phyloP scores from a whole-genome alignment of 495 filamentous ascomycete genomes.

The Podospora pseudoanserina region DNA sequence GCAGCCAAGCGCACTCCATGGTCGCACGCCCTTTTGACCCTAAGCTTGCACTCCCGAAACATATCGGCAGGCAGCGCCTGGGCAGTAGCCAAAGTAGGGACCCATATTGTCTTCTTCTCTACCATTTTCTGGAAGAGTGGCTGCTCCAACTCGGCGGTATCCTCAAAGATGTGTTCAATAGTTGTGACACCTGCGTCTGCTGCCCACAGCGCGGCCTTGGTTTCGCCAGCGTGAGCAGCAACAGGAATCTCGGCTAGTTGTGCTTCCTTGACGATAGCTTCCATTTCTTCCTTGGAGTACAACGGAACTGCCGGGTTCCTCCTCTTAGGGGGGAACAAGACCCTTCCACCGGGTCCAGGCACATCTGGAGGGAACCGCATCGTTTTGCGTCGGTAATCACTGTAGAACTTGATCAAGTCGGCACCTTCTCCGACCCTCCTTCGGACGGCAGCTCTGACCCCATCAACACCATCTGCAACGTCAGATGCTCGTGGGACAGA shows the following conservation, averaged over 20 bases:
- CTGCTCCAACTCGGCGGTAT: constrained; percentile 33
- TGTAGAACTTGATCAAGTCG: constrained; percentile 53
- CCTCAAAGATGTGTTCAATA: constrained; percentile 49
- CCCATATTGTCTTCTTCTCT: constrained; percentile 42
- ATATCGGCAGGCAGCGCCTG: constrained; percentile 27
- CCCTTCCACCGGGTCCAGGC: constrained; percentile 21
- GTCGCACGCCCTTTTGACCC: constrained; percentile 20
- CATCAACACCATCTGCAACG: constrained; percentile 42
- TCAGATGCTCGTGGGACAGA: constrained; percentile 41
- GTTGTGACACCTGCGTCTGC: constrained; percentile 48
- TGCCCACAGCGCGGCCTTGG: constrained; percentile 45
- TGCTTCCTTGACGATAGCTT: constrained; percentile 48
- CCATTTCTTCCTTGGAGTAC: constrained; percentile 50
- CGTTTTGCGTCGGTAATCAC: constrained; percentile 47
- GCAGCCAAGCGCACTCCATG: constrained; percentile 44
- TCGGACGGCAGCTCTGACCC: constrained; percentile 45
- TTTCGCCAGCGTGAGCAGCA: constrained; percentile 43
- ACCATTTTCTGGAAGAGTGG: constrained; percentile 38
- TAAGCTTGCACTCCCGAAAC: constrained; percentile 31
- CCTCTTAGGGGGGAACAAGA: constrained; percentile 27
- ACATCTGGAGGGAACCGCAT: constrained; percentile 42
- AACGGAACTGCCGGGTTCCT: constrained; percentile 43
- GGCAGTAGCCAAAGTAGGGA: constrained; percentile 46
- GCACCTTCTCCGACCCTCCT: constrained; percentile 47
- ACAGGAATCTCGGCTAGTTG: constrained; percentile 39